Base-by-base conservation (phyloP, 306 rosid genomes). In the Carpinus viminea region DNA sequence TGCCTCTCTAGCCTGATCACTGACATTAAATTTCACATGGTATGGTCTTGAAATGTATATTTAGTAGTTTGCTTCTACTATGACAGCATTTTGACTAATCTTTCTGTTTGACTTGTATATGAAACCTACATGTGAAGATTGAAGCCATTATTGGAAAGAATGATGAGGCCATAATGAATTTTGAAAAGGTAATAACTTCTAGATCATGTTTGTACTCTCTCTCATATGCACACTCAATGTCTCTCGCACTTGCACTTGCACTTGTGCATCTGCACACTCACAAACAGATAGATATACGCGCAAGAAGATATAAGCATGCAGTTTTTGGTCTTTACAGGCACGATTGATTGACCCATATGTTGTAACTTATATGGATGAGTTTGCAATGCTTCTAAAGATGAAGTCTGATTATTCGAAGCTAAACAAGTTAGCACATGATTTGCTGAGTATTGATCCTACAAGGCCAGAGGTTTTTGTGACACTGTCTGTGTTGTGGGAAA, bases 381-480 rank as follows among this genome's bases (percentile, higher is more conserved):
- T 91, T 89, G 99, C 99, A 77, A 93, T 96, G 94, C 97, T 93
- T 87, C 87, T 96, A 60, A 96, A 93, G 87, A 81, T 85, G n/a
- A 93, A 91, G 86, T 96, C 94, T 70, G 97, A 93, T 85, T 87
- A 82, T 86, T 83, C 96, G 59, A 96, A 91, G 91, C 87, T 96
- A 61, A 93, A 89, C 87, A 96, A 91, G 82, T 83, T 96, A 60
- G 99, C 93, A 47, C 90, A 90, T 76, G 99, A 96, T 88, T 87
- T 96, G 84, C 80, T 96, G 80, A 87, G 85, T 80, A 87, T 93
- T 77, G 98, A 96, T 90, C 89, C 97, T 82, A 83, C 94, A 68
- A 90, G 96, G 82, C 98, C 99, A 73, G 99, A 96, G 89, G 99
- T 90, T 84, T 91, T 91, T 88, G 99, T 96, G 60, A 91, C 98